Evolutionary conservation across 352 stramenopile species (phyloP), one percentile per base, ranked within the genome.

Genomic region (Phytopythium aichiense): DNA sequence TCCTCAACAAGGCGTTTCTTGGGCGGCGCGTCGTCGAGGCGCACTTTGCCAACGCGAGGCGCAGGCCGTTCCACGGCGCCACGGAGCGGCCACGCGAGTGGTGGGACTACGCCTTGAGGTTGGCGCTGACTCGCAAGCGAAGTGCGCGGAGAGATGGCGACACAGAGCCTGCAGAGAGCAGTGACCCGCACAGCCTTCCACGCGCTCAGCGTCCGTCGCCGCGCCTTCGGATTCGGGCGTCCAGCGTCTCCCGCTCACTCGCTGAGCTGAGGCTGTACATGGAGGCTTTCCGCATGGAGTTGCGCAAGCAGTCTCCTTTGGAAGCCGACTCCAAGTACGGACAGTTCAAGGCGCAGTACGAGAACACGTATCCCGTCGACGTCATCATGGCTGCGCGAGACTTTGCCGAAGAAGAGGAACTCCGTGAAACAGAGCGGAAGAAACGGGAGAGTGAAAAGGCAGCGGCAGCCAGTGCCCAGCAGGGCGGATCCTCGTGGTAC

Each of bases 21-120:
- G 73, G 80, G 1, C 75, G 85, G 13, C 67, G 72, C 4, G 81
- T 77, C 1, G 78, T 94, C 6, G 85, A 92, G 56, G 65, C 74
- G 11, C 81, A 90, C 55, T 89, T 92, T n/a, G 64, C 81, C n/a
- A 53, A 77, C 46, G 76, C 73, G 7, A 77, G 80, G 38, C 73
- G 81, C 52, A 64, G 82, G 5, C 85, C 85, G 46, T 76, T 91
- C 37, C 79, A 89, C 25, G 56, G 58, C 30, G 67, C 79, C 8
- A 67, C 43, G 4, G 63, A 60, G 13, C 69, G 71, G 0, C 80
- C 82, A 12, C 64, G 69, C 11, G 84, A 84, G 54, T 94, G 86
- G 86, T 94, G 86, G 86, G 83, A 93, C 60, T 93, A 92, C 48
- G 76, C 76, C 0, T 65, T 74, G 20, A 73, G 71, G 5, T 70